These are phyloP conservation scores for Erodium chrysanthum DNA, from an alignment of 441 rosid species.

Conservation along the genomic window DNA sequence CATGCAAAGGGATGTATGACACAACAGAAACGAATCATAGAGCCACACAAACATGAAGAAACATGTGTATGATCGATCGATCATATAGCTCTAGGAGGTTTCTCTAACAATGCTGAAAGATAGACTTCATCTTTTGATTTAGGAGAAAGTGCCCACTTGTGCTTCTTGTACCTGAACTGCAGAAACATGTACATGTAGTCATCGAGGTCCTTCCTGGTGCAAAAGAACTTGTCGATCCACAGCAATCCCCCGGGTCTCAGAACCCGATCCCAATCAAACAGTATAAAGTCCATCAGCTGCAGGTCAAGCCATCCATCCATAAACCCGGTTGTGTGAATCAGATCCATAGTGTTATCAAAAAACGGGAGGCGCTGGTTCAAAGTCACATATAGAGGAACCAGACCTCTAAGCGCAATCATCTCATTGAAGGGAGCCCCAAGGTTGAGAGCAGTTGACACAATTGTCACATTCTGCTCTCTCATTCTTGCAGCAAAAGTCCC, in stretches of 20 bases:
- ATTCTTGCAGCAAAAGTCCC: conserved; percentile 84
- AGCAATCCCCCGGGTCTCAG: conserved; percentile 75
- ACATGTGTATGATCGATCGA: not conserved
- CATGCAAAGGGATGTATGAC: not conserved
- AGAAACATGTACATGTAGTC: conserved; percentile 82
- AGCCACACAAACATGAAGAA: no score
- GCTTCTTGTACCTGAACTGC: conserved; percentile 80
- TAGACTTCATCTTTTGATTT: conserved; percentile 61
- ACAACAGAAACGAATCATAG: not conserved
- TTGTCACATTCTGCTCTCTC: conserved; percentile 63
- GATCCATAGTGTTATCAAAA: conserved; percentile 73
- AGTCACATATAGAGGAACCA: conserved; percentile 57
- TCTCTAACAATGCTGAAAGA: conserved; percentile 75
- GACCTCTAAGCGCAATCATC: conserved; percentile 65
- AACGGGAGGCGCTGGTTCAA: conserved; percentile 78
- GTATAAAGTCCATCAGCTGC: conserved; percentile 59
- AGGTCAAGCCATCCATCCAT: conserved; percentile 79
- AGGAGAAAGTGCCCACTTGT: conserved; percentile 59
- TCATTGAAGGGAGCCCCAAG: conserved; percentile 86
- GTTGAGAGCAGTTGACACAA: conserved; percentile 65
- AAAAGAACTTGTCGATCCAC: conserved; percentile 78
- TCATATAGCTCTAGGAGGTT: conserved; percentile 72
- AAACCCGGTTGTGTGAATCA: conserved; percentile 66
- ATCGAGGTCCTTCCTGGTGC: conserved; percentile 55
- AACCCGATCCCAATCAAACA: conserved; percentile 78